phyloP scores from a whole-genome alignment of 2,329 filamentous ascomycete species.

The Alternaria atra region DNA sequence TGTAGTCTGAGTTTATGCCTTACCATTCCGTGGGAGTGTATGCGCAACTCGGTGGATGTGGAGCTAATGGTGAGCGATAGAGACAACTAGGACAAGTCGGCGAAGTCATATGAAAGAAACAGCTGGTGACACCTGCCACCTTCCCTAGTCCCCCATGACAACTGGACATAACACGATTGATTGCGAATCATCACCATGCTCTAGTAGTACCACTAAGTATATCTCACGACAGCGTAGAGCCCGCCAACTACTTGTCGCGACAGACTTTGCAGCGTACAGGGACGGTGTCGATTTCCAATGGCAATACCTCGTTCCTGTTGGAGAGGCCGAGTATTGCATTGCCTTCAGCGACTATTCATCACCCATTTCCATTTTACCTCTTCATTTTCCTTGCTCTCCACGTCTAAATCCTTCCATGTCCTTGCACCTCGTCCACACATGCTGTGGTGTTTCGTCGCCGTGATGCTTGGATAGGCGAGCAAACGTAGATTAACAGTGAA shows the following conservation, averaged over 20 bases:
- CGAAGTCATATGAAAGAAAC: neutral
- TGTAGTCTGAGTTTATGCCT: neutral
- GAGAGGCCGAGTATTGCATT: neutral
- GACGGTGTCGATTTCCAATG: neutral
- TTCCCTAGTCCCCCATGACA: neutral
- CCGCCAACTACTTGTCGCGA: neutral
- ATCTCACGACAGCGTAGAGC: neutral
- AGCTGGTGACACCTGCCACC: neutral
- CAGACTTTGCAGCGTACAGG: too few relatives aligned
- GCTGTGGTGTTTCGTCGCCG: neutral
- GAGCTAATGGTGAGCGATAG: neutral
- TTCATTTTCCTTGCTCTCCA: neutral
- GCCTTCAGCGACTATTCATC: neutral
- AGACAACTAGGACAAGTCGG: neutral
- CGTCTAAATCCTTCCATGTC: neutral
- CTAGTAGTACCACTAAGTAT: neutral
- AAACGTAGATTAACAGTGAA: conserved; percentile 6
- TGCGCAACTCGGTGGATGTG: neutral
- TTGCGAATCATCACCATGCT: neutral
- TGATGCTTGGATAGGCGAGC: neutral
- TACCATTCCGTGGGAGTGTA: neutral
- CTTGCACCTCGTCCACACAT: neutral
- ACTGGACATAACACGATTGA: neutral
- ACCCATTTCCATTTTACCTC: neutral
- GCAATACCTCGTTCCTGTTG: neutral